A percentile compares a stretch with the other conserved stretches of the same genome.
These are phyloP conservation scores for Colletotrichum truncatum DNA, from an alignment of 2,329 filamentous ascomycete species.

Conservation along the genomic window DNA sequence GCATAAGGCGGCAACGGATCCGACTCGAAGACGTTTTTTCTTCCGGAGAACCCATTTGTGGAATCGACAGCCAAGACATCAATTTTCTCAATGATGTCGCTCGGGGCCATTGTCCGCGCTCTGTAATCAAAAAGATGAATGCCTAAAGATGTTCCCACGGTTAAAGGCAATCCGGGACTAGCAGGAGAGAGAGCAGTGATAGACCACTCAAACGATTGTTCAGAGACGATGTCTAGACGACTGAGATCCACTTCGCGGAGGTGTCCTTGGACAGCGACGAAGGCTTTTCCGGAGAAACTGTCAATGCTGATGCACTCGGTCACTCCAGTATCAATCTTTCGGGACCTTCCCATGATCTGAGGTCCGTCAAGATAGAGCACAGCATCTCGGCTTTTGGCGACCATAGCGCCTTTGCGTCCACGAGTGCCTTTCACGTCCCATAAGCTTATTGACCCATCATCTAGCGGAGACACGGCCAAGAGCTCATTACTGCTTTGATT, in stretches of 20 bases:
- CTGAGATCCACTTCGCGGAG: slow-evolving; percentile 85
- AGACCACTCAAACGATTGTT: slow-evolving; percentile 79
- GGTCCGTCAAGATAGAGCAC: slow-evolving; percentile 70
- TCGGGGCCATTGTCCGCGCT: slow-evolving; percentile 42
- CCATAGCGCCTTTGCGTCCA: slow-evolving; percentile 66
- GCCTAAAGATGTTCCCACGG: slow-evolving; percentile 83
- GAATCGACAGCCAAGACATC: slow-evolving; percentile 21
- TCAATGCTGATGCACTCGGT: slow-evolving; percentile 88
- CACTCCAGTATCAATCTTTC: slow-evolving; percentile 76
- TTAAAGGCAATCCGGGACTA: slow-evolving; percentile 74
- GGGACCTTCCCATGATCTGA: slow-evolving; percentile 58
- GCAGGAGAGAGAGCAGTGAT: slow-evolving; percentile 84
- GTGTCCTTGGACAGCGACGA: slow-evolving; percentile 80
- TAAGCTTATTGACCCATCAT: slow-evolving; percentile 87
- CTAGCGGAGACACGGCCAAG: slow-evolving; percentile 78
- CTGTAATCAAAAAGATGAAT: slow-evolving; percentile 86
- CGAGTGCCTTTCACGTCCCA: slow-evolving; percentile 78
- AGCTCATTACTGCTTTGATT: slow-evolving; percentile 47
- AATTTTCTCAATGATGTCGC: slow-evolving; percentile 36
- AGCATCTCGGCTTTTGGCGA: slow-evolving; percentile 72
- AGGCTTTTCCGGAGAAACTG: slow-evolving; percentile 72
- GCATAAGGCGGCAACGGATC: slow-evolving; percentile 69
- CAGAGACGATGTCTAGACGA: slow-evolving; percentile 74
- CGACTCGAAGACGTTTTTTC: slow-evolving; percentile 56
- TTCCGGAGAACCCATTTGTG: slow-evolving; percentile 46